Evolutionary conservation across 768 basidiomycete genomes (phyloP).

Genomic region (Rhodotorula taiwanensis): DNA sequence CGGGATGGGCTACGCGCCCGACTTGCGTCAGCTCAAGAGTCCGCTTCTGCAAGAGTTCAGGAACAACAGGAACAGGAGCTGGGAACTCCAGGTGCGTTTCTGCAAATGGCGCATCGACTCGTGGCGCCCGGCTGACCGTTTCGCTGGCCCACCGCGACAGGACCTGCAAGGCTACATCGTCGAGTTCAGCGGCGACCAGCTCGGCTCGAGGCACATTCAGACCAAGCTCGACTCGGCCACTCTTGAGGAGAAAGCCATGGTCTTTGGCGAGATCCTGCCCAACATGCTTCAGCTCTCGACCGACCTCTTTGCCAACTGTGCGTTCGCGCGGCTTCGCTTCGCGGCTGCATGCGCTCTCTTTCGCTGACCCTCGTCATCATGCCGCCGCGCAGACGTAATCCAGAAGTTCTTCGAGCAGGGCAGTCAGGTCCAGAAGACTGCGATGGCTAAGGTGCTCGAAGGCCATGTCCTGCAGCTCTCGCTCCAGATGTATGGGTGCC

Average conservation of each 20-base stretch:
- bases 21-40: slow-evolving; percentile 53
- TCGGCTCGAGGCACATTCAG: slow-evolving; percentile 97
- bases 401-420: slow-evolving; percentile 91
- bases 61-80: slow-evolving; percentile 65
- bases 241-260: slow-evolving; percentile 66
- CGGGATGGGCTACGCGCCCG: slow-evolving; percentile 21
- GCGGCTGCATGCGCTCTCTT: too few relatives aligned
- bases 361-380: background rate
- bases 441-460: slow-evolving; percentile 66
- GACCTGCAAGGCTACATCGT: slow-evolving; percentile 77
- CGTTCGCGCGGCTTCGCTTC: slow-evolving; percentile 40
- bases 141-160: slow-evolving; percentile 48
- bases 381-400: slow-evolving; percentile 61
- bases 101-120: too few relatives aligned
- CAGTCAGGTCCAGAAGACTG: slow-evolving; percentile 62
- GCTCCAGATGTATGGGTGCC: slow-evolving; percentile 90
- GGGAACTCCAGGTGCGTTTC: slow-evolving; percentile 72
- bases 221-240: slow-evolving; percentile 69
- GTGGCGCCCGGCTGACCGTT: too few relatives aligned
- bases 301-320: slow-evolving; percentile 95
- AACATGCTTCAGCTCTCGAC: slow-evolving; percentile 70
- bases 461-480: slow-evolving; percentile 69
- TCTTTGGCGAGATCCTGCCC: slow-evolving; percentile 85
- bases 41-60: slow-evolving; percentile 77
- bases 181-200: slow-evolving; percentile 90